Conservation (phyloP, 2,329 filamentous ascomycete species). For the Neodidymelliopsis sp. region DNA sequence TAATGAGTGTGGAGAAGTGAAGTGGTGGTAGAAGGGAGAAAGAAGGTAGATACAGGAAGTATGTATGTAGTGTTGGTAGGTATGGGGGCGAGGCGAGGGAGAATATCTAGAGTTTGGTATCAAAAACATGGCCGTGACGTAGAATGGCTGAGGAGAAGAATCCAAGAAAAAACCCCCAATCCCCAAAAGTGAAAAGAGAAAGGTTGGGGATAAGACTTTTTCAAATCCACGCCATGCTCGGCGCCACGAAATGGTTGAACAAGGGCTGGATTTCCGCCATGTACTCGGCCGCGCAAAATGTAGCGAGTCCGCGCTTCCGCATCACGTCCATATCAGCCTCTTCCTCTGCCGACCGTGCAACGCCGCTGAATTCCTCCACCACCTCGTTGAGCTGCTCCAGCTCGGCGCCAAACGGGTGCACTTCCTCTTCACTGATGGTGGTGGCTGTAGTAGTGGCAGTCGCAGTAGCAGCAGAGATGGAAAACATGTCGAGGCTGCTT, state of each 20-base stretch:
- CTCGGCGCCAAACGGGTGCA: conserved; percentile 86
- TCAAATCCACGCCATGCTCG: conserved; percentile 49
- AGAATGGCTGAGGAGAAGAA: too few relatives aligned
- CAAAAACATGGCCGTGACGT: too few relatives aligned
- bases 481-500: conserved; percentile 54
- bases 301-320: conserved; percentile 71
- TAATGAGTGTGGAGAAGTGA: conserved; percentile 8
- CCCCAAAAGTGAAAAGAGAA: not conserved
- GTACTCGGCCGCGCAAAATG: conserved; percentile 84
- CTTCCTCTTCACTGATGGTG: conserved; percentile 46
- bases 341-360: conserved; percentile 66
- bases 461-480: too few relatives aligned
- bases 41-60: too few relatives aligned
- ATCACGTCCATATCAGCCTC: conserved; percentile 80
- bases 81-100: too few relatives aligned
- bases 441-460: too few relatives aligned
- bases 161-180: too few relatives aligned
- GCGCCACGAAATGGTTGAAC: conserved; percentile 35
- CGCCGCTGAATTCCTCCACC: conserved; percentile 80
- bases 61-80: too few relatives aligned
- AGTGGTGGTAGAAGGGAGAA: too few relatives aligned
- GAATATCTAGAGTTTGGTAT: conserved; percentile 7
- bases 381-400: conserved; percentile 91
- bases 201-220: too few relatives aligned
- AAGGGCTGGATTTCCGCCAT: conserved; percentile 78